These are phyloP conservation scores for Botryosphaeria dothidea DNA, from an alignment of 2,329 filamentous ascomycete species.

Conservation along the genomic window DNA sequence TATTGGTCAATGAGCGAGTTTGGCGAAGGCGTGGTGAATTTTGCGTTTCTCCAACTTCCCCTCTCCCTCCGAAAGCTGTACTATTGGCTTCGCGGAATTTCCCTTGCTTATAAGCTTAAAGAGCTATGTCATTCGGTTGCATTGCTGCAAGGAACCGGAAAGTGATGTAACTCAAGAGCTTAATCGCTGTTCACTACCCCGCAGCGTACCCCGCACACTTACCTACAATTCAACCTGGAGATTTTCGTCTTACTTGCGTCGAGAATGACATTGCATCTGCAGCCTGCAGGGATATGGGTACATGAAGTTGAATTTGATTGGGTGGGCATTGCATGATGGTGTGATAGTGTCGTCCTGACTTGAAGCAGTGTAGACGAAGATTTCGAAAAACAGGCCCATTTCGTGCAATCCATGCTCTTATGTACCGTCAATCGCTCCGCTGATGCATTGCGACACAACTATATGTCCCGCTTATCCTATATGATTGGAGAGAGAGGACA, in stretches of 20 bases:
- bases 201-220: not conserved
- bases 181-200: not conserved
- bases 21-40: no score
- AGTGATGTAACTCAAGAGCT: slow-evolving; percentile 1
- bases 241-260: not conserved
- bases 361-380: no score
- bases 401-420: no score
- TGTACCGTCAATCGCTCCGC: no score
- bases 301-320: not conserved
- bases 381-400: no score
- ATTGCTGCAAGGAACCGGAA: not conserved
- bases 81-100: not conserved
- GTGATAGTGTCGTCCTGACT: no score
- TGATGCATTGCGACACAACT: no score
- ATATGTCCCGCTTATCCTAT: no score
- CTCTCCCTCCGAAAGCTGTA: not conserved
- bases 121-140: not conserved
- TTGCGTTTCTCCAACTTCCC: no score
- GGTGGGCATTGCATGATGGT: not conserved
- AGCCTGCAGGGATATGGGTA: not conserved
- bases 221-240: not conserved
- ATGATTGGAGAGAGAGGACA: no score
- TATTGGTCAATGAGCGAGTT: not conserved
- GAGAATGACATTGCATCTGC: no score
- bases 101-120: not conserved